A percentile compares a stretch with the other conserved stretches of the same genome.
Evolutionary conservation across 192 early-diverging fungal species (phyloP).

Genomic region (Gaertneriomyces semiglobifer): DNA sequence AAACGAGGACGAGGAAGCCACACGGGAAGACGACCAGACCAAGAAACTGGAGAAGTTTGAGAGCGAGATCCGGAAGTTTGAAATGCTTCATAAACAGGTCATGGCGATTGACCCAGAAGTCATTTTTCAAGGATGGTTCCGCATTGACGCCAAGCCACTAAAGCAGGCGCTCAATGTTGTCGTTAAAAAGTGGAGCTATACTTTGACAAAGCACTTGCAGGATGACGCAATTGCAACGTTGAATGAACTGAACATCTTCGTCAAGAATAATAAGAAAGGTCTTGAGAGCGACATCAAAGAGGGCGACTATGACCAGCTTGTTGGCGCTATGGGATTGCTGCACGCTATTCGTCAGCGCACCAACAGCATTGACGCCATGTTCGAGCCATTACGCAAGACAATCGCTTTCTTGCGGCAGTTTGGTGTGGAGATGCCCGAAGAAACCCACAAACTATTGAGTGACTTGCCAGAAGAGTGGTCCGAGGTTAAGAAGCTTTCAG

Average conservation of each 20-base stretch:
- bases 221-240: slow-evolving; percentile 57
- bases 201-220: slow-evolving; percentile 58
- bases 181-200: slow-evolving; percentile 68
- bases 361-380: slow-evolving; percentile 55
- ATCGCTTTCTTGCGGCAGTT: slow-evolving; percentile 61
- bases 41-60: slow-evolving; percentile 65
- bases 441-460: slow-evolving; percentile 63
- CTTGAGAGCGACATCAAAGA: slow-evolving; percentile 56
- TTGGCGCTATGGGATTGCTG: slow-evolving; percentile 58
- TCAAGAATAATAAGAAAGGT: slow-evolving; percentile 54
- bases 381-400: slow-evolving; percentile 64
- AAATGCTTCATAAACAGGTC: slow-evolving; percentile 60
- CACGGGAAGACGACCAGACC: slow-evolving; percentile 32
- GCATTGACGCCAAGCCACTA: slow-evolving; percentile 56
- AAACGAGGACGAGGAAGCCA: slow-evolving; percentile 31
- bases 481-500: slow-evolving; percentile 60
- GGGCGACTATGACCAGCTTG: slow-evolving; percentile 58
- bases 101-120: slow-evolving; percentile 64
- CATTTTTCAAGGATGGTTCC: slow-evolving; percentile 60
- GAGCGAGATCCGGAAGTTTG: slow-evolving; percentile 61
- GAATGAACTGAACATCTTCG: slow-evolving; percentile 59
- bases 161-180: slow-evolving; percentile 63
- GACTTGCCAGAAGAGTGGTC: slow-evolving; percentile 66
- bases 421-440: slow-evolving; percentile 63
- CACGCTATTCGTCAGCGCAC: slow-evolving; percentile 61